Conservation (phyloP, 1,284 basidiomycete species). For the Volvariella volvacea region DNA sequence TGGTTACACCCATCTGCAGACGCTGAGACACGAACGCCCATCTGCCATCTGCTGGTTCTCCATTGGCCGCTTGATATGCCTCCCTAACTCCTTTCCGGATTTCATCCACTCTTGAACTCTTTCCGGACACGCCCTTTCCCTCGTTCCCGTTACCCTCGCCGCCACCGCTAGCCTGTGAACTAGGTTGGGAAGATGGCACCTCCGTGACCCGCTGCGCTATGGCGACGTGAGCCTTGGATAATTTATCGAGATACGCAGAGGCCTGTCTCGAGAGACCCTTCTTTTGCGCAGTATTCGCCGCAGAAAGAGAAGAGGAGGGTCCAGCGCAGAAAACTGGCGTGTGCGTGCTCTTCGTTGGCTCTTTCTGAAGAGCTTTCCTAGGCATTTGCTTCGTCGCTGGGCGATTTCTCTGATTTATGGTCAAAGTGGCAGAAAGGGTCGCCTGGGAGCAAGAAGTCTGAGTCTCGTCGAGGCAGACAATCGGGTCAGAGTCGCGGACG, state of each 20-base stretch:
- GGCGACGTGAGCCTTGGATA: conserved; percentile 14
- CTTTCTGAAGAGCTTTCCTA: conserved; percentile 2
- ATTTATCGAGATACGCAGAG: conserved; percentile 14
- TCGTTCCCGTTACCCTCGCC: neutral
- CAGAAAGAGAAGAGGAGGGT: neutral
- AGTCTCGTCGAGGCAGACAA: too few relatives aligned
- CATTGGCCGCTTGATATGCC: conserved; percentile 19
- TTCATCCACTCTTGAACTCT: conserved; percentile 12
- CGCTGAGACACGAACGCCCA: conserved; percentile 20
- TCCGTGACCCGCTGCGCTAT: conserved; percentile 16
- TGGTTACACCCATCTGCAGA: conserved; percentile 18
- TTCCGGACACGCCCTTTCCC: conserved; percentile 1
- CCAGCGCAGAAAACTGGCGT: conserved; percentile 14
- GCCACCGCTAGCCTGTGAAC: neutral
- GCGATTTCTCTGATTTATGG: neutral
- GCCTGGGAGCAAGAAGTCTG: too few relatives aligned
- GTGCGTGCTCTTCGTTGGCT: conserved; percentile 11
- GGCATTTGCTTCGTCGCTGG: too few relatives aligned
- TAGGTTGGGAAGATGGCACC: conserved; percentile 8
- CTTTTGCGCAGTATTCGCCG: neutral
- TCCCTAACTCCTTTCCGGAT: conserved; percentile 17
- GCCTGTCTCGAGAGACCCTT: conserved; percentile 11
- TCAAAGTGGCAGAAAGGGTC: neutral
- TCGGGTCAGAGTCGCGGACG: too few relatives aligned
- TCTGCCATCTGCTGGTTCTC: conserved; percentile 24